Evolutionary conservation across 768 basidiomycete species (phyloP).

Genomic region (Phaeolepiota aurea): DNA sequence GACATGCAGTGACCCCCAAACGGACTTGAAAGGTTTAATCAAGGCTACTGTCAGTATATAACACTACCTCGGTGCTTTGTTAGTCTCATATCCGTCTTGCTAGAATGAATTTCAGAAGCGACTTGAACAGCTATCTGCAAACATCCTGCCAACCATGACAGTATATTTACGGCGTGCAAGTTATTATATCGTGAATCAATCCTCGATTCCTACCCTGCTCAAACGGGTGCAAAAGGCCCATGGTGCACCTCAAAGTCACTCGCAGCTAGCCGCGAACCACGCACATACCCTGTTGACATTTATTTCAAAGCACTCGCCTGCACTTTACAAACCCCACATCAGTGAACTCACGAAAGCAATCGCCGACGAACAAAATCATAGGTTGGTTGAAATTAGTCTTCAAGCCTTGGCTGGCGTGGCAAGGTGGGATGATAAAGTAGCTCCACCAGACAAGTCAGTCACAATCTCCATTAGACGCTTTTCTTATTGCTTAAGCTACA

Average conservation of each 20-base stretch:
- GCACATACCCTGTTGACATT: constrained; percentile 46
- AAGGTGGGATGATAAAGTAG: constrained; percentile 47
- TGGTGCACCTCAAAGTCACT: constrained; percentile 25
- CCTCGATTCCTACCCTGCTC: constrained; percentile 76
- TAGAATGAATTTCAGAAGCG: constrained; percentile 77
- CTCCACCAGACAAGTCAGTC: constrained; percentile 61
- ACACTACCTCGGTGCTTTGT: background rate
- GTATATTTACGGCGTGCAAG: constrained; percentile 61
- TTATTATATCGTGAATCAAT: constrained; percentile 74
- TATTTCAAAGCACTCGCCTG: constrained; percentile 70
- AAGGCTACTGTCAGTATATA: constrained; percentile 58
- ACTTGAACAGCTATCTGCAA: constrained; percentile 59
- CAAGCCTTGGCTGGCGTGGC: constrained; percentile 70
- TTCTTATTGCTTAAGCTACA: background rate
- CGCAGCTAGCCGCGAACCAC: constrained; percentile 28
- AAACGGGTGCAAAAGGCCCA: constrained; percentile 51
- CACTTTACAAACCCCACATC: constrained; percentile 65
- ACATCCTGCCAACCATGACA: constrained; percentile 59
- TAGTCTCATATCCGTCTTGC: background rate
- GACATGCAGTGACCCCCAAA: constrained; percentile 75
- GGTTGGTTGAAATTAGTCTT: constrained; percentile 56
- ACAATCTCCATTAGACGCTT: background rate
- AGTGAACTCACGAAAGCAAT: constrained; percentile 70
- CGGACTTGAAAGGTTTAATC: constrained; percentile 70
- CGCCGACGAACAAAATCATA: constrained; percentile 49